Evolutionary conservation across 1,139 yeast genomes (phyloP).

Genomic region (Pichia sp.): DNA sequence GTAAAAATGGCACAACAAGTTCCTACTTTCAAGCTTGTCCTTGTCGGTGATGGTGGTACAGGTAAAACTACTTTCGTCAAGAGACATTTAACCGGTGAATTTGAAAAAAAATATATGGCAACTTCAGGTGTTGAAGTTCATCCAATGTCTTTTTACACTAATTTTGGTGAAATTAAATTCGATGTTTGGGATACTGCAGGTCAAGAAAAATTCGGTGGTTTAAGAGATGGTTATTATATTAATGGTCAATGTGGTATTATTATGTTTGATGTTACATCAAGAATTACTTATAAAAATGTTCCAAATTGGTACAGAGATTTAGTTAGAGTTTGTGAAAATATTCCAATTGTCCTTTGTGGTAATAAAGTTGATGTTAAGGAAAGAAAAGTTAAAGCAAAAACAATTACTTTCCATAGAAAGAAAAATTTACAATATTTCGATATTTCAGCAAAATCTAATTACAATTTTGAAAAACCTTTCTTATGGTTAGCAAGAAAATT

Average conservation of each 20-base stretch:
- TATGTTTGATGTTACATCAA: constrained; percentile 99
- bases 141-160: constrained; percentile 97
- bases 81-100: constrained; percentile 99
- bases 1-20: constrained; percentile 58
- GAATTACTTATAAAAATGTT: constrained; percentile 99
- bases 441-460: constrained; percentile 98
- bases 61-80: constrained; percentile 99
- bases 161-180: constrained; percentile 97
- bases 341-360: constrained; percentile 98
- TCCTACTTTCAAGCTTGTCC: constrained; percentile 96
- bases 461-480: constrained; percentile 99
- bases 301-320: constrained; percentile 99
- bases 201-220: constrained; percentile 99
- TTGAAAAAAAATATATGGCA: constrained; percentile 98
- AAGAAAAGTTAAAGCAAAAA: constrained; percentile 99
- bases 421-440: constrained; percentile 99
- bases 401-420: constrained; percentile 99
- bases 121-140: constrained; percentile 99
- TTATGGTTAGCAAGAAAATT: constrained; percentile 99
- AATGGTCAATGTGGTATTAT: constrained; percentile 99
- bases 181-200: constrained; percentile 99
- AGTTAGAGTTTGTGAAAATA: constrained; percentile 99
- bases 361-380: constrained; percentile 99
- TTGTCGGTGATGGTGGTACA: constrained; percentile 99
- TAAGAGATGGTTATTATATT: constrained; percentile 98